A percentile compares a stretch with the other conserved stretches of the same genome.
phyloP scores from a whole-genome alignment of 805 yeast genomes.

The Candida bentonensis region DNA sequence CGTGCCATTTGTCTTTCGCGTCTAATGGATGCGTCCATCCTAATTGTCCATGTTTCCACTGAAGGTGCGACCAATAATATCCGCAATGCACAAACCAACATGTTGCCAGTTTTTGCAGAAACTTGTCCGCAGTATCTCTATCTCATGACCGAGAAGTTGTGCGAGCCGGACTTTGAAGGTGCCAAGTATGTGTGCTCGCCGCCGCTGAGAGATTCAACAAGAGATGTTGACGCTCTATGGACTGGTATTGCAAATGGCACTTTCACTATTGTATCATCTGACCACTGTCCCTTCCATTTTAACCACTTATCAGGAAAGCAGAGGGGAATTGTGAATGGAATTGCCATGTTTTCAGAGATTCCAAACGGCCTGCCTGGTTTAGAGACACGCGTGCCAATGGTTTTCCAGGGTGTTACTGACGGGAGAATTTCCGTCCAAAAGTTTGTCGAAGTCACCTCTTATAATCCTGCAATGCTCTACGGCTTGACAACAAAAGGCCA shows the following conservation, averaged over 20 bases:
- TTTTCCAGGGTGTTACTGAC: constrained; percentile 26
- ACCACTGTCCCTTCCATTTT: constrained; percentile 30
- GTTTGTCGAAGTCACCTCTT: constrained; percentile 28
- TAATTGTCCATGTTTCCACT: constrained; percentile 36
- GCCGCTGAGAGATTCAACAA: constrained; percentile 25
- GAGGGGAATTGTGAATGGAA: constrained; percentile 17
- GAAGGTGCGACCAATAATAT: constrained; percentile 29
- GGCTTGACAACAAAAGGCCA: constrained; percentile 28
- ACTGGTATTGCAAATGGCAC: constrained; percentile 27
- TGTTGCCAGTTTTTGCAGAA: constrained; percentile 33
- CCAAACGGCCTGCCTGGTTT: constrained; percentile 33
- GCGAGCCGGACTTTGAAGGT: constrained; percentile 24
- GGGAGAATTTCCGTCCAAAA: constrained; percentile 25
- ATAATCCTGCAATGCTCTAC: constrained; percentile 30
- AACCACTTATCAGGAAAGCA: constrained; percentile 26
- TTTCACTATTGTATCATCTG: constrained; percentile 28
- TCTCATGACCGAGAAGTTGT: constrained; percentile 27
- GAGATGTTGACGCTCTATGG: constrained; percentile 28
- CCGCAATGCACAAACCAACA: constrained; percentile 27
- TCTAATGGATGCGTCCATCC: constrained; percentile 30
- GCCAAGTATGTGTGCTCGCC: constrained; percentile 34
- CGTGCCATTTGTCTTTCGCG: constrained; percentile 32
- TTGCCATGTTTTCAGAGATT: constrained; percentile 25
- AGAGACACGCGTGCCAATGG: constrained; percentile 28
- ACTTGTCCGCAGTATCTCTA: constrained; percentile 38